A percentile compares a stretch with the other conserved stretches of the same genome.
phyloP scores from a whole-genome alignment of 768 basidiomycete species.

The Agaricus sinodeliciosus region DNA sequence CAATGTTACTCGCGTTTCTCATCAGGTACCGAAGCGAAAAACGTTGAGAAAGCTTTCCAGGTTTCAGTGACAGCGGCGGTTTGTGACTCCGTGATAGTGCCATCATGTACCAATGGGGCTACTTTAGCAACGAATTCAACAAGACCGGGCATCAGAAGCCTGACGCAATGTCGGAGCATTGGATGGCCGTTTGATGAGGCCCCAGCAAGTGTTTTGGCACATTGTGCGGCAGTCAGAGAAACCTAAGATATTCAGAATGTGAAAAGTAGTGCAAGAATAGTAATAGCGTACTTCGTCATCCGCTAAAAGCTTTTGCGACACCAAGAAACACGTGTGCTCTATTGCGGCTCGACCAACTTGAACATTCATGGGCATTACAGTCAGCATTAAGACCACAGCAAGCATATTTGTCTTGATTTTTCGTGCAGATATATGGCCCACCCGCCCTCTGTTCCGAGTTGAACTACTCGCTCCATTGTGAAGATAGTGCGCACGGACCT shows the following conservation, averaged over 20 bases:
- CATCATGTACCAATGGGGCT: slow-evolving; percentile 55
- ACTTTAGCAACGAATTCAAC: slow-evolving; percentile 75
- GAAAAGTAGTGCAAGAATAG: neutral
- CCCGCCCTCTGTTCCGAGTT: slow-evolving; percentile 54
- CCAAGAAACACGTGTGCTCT: slow-evolving; percentile 80
- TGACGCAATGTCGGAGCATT: slow-evolving; percentile 63
- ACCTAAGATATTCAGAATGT: slow-evolving; percentile 34
- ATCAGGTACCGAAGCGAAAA: slow-evolving; percentile 51
- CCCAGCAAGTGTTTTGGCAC: slow-evolving; percentile 75
- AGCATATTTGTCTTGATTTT: slow-evolving; percentile 91
- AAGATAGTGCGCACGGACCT: slow-evolving; percentile 42
- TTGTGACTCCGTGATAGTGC: slow-evolving; percentile 47
- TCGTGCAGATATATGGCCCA: slow-evolving; percentile 65
- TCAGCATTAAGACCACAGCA: slow-evolving; percentile 79
- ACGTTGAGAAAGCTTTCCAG: slow-evolving; percentile 69
- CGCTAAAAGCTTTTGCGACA: slow-evolving; percentile 74
- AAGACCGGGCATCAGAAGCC: slow-evolving; percentile 70
- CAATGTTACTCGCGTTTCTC: slow-evolving; percentile 48
- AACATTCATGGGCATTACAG: slow-evolving; percentile 60
- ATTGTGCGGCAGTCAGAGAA: slow-evolving; percentile 83
- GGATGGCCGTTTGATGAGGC: slow-evolving; percentile 63
- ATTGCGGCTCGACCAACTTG: slow-evolving; percentile 68
- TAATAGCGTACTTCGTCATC: slow-evolving; percentile 49
- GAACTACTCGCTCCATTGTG: neutral
- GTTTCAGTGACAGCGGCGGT: slow-evolving; percentile 67